Evolutionary conservation across 345 rosid genomes (phyloP).

Genomic region (Hypericum perforatum): DNA sequence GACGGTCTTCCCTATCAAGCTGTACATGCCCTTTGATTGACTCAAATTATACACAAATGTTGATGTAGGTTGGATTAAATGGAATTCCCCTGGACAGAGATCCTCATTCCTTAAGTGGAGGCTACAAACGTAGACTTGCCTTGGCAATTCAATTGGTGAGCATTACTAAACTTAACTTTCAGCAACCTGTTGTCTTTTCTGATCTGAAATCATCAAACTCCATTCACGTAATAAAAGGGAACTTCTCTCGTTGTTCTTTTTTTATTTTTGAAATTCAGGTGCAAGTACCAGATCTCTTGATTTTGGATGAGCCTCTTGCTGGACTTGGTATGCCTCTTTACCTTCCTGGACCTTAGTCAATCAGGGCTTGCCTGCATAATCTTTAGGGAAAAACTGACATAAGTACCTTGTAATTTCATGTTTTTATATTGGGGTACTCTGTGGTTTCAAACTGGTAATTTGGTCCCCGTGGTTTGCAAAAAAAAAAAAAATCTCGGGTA

Average conservation of each 20-base stretch:
- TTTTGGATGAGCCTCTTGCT: constrained; percentile 93
- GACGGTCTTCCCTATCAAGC: neutral
- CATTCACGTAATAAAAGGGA: too few species aligned
- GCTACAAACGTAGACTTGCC: constrained; percentile 90
- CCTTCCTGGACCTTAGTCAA: constrained; percentile 8
- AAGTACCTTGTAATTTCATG: too few species aligned
- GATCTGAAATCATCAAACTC: too few species aligned
- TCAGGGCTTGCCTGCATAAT: neutral
- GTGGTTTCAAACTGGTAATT: too few species aligned
- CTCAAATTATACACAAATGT: constrained; percentile 10
- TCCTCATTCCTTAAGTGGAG: constrained; percentile 87
- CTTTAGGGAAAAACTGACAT: too few species aligned
- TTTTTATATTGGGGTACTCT: too few species aligned
- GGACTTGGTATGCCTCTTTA: constrained; percentile 64
- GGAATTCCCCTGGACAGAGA: constrained; percentile 71
- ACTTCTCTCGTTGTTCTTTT: too few species aligned
- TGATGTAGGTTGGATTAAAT: constrained; percentile 66
- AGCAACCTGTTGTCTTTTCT: too few species aligned
- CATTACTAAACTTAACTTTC: constrained; percentile 3
- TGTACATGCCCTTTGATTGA: constrained; percentile 3
- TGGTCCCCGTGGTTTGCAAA: too few species aligned
- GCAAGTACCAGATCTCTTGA: constrained; percentile 68
- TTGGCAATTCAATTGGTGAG: constrained; percentile 81
- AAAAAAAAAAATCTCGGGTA: too few species aligned
- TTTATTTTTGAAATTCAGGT: constrained; percentile 47